Conservation (phyloP, 345 rosid genomes). For the Citrus cavaleriei region DNA sequence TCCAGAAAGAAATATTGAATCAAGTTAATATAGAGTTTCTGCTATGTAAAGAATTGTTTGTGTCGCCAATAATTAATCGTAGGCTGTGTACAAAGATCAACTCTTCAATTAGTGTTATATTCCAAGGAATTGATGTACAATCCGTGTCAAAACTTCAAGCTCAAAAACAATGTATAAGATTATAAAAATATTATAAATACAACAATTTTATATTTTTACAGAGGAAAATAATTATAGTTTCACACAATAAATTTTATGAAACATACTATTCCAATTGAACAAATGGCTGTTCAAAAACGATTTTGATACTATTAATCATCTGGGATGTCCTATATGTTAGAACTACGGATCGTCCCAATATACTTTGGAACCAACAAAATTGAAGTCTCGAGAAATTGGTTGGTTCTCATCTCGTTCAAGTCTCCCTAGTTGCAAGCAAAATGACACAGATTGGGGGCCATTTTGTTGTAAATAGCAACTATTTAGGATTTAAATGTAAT, state of each 20-base stretch:
- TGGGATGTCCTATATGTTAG: not conserved
- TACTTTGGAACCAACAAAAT: not conserved
- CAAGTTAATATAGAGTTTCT: not conserved
- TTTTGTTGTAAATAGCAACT: not conserved
- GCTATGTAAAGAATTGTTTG: not conserved
- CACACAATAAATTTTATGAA: not conserved
- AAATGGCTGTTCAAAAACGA: not conserved
- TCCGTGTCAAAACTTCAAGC: not conserved
- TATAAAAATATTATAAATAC: too few relatives aligned
- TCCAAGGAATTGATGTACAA: not conserved
- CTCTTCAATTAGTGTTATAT: not conserved
- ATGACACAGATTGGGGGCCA: too few relatives aligned
- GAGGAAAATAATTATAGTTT: not conserved
- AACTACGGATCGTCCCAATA: not conserved
- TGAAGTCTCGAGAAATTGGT: not conserved
- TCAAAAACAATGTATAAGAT: not conserved
- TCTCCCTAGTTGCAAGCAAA: too few relatives aligned
- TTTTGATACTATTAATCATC: not conserved
- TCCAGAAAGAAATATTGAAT: not conserved
- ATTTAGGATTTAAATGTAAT: not conserved
- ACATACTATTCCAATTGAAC: too few relatives aligned
- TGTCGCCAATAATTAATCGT: not conserved
- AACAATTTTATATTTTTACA: not conserved
- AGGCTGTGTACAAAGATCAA: not conserved
- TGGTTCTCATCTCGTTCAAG: not conserved